Evolutionary conservation across 2,329 filamentous ascomycete species (phyloP), one percentile per base, ranked within the genome.

Genomic region (Shiraia sp.): DNA sequence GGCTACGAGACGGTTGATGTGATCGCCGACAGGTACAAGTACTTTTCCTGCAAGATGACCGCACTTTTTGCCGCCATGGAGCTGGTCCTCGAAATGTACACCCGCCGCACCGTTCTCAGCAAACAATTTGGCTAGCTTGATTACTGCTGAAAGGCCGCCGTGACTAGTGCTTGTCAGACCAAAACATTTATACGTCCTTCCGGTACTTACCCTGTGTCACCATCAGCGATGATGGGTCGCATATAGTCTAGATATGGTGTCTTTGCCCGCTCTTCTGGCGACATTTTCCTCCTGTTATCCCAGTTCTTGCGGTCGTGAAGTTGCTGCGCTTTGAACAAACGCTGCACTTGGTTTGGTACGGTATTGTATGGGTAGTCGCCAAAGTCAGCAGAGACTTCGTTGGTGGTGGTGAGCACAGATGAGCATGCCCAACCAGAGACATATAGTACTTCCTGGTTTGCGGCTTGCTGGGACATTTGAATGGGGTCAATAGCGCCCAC

Each of bases 351-450:
- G 73, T 97, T 97, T 7, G 93, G 93, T 4, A 99, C 93, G 0
- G 93, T 99, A 68, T 97, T 97, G 75, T 99, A 99, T 0, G 93
- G 93, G 69, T 99, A 99, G 72, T 99, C 93, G 61, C 93, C 93
- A 73, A 97, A 96, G 69, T 99, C 93, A 30, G 93, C 88, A 0
- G 90, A 96, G 19, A 99, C 93, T 70, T 99, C 93, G 74, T 99
- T 97, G 26, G 93, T 97, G 8, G 85, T 86, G 3, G 92, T 97
- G 32, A 99, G 77, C 14, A 96, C 82, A 0, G 90, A 92, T 0
- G 92, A 97, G 73, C 93, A 97, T 4, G 93, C 93, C 93, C 93
- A 99, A 49, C 93, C 93, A 1, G 91, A 96, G 50, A 99, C 79
- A 72, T 99, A 99, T 32, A 99, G 80, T 13, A 96, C 88, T 69